phyloP scores from a whole-genome alignment of 305 asterid species.

The Fraxinus dipetala region DNA sequence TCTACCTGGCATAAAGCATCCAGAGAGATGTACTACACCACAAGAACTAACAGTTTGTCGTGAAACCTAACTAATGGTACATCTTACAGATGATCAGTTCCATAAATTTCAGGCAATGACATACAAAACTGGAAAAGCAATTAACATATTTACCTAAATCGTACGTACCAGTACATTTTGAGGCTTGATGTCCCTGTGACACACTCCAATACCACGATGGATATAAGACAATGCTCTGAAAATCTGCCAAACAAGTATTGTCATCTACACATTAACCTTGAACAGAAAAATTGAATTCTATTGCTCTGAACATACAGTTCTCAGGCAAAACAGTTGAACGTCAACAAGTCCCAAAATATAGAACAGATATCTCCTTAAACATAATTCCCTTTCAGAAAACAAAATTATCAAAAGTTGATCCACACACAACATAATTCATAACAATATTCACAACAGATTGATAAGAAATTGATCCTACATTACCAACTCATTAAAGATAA shows the following conservation, averaged over 20 bases:
- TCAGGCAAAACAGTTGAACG: background rate
- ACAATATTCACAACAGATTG: background rate
- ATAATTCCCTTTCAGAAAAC: background rate
- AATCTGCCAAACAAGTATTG: constrained; percentile 46
- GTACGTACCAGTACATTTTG: constrained; percentile 59
- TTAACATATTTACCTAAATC: constrained; percentile 7
- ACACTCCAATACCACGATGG: constrained; percentile 80
- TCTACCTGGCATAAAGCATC: background rate
- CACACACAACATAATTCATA: background rate
- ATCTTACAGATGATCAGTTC: background rate
- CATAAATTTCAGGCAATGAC: background rate
- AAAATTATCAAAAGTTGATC: background rate
- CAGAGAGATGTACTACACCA: background rate
- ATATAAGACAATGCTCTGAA: constrained; percentile 91
- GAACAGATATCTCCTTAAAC: background rate
- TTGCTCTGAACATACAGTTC: background rate
- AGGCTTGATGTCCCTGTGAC: constrained; percentile 98
- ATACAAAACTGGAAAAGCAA: background rate
- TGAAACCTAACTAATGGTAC: background rate
- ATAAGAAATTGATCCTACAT: background rate
- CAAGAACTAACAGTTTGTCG: background rate
- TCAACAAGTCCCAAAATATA: background rate
- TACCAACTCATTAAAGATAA: background rate
- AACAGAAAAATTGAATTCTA: constrained; percentile 7
- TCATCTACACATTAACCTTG: constrained; percentile 9